Evolutionary conservation across 108 stramenopile genomes (phyloP).

Genomic region (Cylindrotheca fusiformis): DNA sequence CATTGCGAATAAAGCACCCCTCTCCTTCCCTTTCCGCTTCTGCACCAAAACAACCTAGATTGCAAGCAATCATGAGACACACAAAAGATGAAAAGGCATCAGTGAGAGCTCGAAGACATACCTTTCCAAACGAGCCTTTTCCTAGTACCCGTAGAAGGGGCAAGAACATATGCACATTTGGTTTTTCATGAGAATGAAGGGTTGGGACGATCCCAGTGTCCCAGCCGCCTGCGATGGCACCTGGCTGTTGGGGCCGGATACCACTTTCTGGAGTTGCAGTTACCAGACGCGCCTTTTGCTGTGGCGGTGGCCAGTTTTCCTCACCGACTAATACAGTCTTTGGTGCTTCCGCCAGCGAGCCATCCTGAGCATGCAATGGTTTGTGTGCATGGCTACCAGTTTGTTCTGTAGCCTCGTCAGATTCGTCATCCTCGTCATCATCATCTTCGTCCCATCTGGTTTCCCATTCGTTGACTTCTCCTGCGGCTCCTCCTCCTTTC

Average conservation of each 20-base stretch:
- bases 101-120: conserved; percentile 27
- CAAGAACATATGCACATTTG: conserved; percentile 82
- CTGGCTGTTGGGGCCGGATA: conserved; percentile 9
- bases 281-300: conserved; percentile 18
- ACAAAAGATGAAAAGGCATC: not conserved
- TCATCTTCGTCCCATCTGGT: conserved; percentile 53
- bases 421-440: conserved; percentile 36
- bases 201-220: conserved; percentile 22
- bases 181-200: conserved; percentile 40
- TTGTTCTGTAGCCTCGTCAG: not conserved
- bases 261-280: conserved; percentile 16
- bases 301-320: not conserved
- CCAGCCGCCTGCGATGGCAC: conserved; percentile 30
- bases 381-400: not conserved
- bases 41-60: conserved; percentile 84
- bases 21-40: conserved; percentile 68
- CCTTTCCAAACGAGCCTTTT: conserved; percentile 91
- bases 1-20: conserved; percentile 93
- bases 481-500: conserved; percentile 5
- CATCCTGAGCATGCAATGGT: not conserved
- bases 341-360: not conserved
- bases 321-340: not conserved
- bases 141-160: conserved; percentile 83
- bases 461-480: conserved; percentile 42
- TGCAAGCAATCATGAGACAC: too few species aligned